Evolutionary conservation across 2,329 filamentous ascomycete species (phyloP), one percentile per base, ranked within the genome.

Genomic region (Boeremia exigua): DNA sequence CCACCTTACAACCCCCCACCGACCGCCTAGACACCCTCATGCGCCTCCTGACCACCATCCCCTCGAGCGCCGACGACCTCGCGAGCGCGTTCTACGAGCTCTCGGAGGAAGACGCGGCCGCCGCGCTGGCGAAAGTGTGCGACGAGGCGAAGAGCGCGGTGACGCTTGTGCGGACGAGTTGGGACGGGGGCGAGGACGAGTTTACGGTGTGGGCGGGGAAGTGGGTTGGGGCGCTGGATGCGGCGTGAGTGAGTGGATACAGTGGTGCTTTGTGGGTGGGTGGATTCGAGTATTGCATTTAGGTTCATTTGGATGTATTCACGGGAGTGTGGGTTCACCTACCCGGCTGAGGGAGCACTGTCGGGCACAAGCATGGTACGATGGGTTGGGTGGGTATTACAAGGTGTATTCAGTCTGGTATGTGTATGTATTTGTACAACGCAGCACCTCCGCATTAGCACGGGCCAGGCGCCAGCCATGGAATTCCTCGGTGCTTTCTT

Each of bases 121-220:
- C 74, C 6, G 77, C 77, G 19, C 82, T 91, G 77, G 80, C 84
- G 4, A 78, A 81, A 36, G 88, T 87, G 64, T 86, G 87, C 56
- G 76, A 79, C 1, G 82, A 86, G 46, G 87, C 88, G 0, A 83
- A 84, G 61, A 78, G 75, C 0, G 83, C 82, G 0, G 81, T 83
- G 0, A 81, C 84, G 52, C 69, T 88, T 43, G 74, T 91, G 11
- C 78, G 79, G 45, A 77, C 80, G 55, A 80, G 81, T 17, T 93
- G 90, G 89, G 76, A 83, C 2, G 87, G 83, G 0, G 75, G 82
- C 42, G 81, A 84, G 15, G 92, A 96, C 67, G 90, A 89, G 66
- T 96, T 96, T 69, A 89, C 87, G 0, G 80, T 84, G 14, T 96
- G 92, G 92, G 86, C 83, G n/a, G 80, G 78, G 44, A 85, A 82